These are phyloP conservation scores for Toxoplasma gondii DNA, from an alignment of 169 alveolate species.

Conservation along the genomic window DNA sequence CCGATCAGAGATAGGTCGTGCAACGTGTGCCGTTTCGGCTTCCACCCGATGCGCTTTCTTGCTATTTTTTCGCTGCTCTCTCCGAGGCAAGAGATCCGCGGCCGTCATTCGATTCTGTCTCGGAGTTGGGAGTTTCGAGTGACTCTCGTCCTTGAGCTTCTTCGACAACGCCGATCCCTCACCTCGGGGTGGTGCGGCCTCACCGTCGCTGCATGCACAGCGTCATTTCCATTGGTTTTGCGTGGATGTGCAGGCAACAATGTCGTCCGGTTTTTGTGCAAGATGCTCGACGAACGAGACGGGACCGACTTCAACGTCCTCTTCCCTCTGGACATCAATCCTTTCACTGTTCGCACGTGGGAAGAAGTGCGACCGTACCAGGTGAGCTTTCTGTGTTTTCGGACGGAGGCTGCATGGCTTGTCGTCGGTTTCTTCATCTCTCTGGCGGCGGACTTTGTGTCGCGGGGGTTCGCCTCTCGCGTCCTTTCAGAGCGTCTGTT, in stretches of 20 bases:
- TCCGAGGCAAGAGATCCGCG: too few species aligned
- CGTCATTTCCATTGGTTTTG: not conserved
- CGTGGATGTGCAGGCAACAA: slow-evolving; percentile 14
- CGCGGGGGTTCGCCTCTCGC: not conserved
- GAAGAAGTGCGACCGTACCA: slow-evolving; percentile 33
- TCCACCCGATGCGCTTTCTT: too few species aligned
- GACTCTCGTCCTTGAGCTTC: too few species aligned
- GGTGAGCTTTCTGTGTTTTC: not conserved
- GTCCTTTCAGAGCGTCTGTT: not conserved
- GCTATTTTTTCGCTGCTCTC: too few species aligned
- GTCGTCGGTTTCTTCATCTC: not conserved
- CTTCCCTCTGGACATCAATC: slow-evolving; percentile 42
- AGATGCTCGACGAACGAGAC: slow-evolving; percentile 29
- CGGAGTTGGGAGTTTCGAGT: too few species aligned
- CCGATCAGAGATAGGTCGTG: too few species aligned
- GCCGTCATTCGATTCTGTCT: too few species aligned
- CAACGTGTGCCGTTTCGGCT: too few species aligned
- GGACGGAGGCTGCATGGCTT: too few species aligned
- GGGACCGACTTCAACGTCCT: slow-evolving; percentile 18
- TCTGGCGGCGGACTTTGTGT: not conserved
- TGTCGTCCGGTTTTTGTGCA: not conserved
- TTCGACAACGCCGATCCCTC: too few species aligned
- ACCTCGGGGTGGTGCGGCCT: too few species aligned
- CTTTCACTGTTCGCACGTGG: slow-evolving; percentile 30
- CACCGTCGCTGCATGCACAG: not conserved